Evolutionary conservation across 2,329 filamentous ascomycete genomes (phyloP), one percentile per base, ranked within the genome.

Genomic region (Clonostachys chloroleuca): DNA sequence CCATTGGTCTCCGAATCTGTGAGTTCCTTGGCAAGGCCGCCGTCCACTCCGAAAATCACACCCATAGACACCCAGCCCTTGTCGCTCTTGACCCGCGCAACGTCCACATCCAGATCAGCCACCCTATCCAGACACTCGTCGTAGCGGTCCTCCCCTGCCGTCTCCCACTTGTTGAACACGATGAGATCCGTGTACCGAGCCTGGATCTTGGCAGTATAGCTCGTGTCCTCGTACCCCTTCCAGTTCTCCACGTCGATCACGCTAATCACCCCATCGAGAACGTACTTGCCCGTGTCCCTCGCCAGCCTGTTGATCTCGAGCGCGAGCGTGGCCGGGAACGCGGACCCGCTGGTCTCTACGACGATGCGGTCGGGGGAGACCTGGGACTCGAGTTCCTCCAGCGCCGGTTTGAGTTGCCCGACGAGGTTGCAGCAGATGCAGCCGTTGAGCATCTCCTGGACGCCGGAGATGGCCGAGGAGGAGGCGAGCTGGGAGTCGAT

Each of bases 381-480:
- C 13, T 63, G 65, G 20, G 71, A 66, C 44, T 80, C 79, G 39
- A 99, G 83, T 60, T 94, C 84, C 40, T 79, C 70, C 16, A 99
- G 83, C 2, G 92, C 92, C 43, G 87, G 83, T 50, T 83, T 81
- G 8, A 99, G 82, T 66, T 95, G 89, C 14, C 94, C 94, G 51
- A 99, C 92, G 24, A 97, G 86, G 64, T 97, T 97, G 74, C 94
- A 99, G 80, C 94, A 99, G 68, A 99, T 97, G 71, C 94, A 97
- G 55, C 92, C 94, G 65, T 96, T 95, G 46, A 99, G 84, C 2
- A 99, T 79, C 68, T 99, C 94, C 58, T 88, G 87, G 5, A 96
- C 92, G 47, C 91, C 92, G 1, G 89, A 86, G 56, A 99, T 91
- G 52, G 92, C 84, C 44, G 82, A 82, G 13, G 87, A 87, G 0